Evolutionary conservation across 768 basidiomycete genomes (phyloP).

Genomic region (Tricholoma sp.): DNA sequence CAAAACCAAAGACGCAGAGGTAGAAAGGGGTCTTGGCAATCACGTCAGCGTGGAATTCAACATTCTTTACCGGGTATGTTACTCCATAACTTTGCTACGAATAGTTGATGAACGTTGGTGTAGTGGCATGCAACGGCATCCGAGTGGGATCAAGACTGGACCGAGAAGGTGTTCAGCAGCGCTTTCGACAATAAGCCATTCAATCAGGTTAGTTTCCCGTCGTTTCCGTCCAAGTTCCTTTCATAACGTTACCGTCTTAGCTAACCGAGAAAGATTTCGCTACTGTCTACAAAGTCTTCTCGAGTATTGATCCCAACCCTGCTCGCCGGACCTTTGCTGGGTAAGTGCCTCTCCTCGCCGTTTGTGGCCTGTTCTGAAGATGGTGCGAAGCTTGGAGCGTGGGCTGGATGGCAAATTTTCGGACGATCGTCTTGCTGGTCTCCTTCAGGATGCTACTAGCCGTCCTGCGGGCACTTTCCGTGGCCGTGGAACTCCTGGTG

Average conservation of each 20-base stretch:
- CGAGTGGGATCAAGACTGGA: conserved; percentile 46
- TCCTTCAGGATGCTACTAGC: conserved; percentile 43
- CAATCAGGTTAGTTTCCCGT: conserved; percentile 21
- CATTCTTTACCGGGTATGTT: conserved; percentile 36
- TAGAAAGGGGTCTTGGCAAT: conserved; percentile 56
- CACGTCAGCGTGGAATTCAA: conserved; percentile 68
- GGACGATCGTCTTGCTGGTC: conserved; percentile 45
- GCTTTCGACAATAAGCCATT: conserved; percentile 35
- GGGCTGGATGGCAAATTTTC: conserved; percentile 43
- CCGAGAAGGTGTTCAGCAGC: conserved; percentile 37
- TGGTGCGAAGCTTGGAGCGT: conserved; percentile 34
- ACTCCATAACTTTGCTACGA: neutral
- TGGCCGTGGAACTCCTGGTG: conserved; percentile 42
- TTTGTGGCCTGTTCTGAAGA: neutral
- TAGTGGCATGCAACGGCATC: conserved; percentile 58
- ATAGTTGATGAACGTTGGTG: neutral
- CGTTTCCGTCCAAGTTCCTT: neutral
- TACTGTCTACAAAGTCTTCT: conserved; percentile 13
- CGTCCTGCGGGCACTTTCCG: conserved; percentile 41
- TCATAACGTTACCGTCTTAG: conserved; percentile 4
- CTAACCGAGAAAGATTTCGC: conserved; percentile 22
- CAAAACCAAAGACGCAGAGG: conserved; percentile 24
- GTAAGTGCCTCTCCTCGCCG: conserved; percentile 20
- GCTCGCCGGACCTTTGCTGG: conserved; percentile 42
- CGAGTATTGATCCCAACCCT: conserved; percentile 16